Base-by-base conservation (phyloP, 495 filamentous ascomycete genomes). In the Aspergillus steynii region DNA sequence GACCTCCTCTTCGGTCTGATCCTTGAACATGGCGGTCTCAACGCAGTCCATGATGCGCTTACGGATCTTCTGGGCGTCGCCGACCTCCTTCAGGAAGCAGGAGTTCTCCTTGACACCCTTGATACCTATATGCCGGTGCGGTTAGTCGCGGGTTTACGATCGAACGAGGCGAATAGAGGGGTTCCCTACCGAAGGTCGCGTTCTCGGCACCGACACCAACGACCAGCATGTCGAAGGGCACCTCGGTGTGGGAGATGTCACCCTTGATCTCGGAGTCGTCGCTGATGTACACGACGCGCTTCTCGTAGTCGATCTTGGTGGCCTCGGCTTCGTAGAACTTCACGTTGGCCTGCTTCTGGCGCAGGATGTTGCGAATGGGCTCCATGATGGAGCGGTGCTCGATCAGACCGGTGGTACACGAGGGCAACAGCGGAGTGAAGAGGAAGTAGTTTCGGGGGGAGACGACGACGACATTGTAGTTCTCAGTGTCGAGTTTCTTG, bases 311-410 rank as follows among this genome's bases (percentile, higher is more conserved):
- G 73, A 99, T 91, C 80, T 96, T 95, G 61, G 91, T 97, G 29
- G 93, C 93, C 68, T 98, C 94, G 67, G 96, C 95, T 84, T 99
- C 96, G 85, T 96, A 98, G 83, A 90, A 99, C 73, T 93, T 91
- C 69, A 96, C 95, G 53, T 86, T 82, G 53, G 89, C 90, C 74
- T 91, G 90, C 84, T 97, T 97, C 75, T 93, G 90, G 64, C 93
- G 88, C 37, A 96, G 81, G 73, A 99, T 95, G 74, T 94, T 95
- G 62, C 95, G 89, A 62, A 99, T 86, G 29, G 95, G 95, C 82
- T 99, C 95, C 93, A 99, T 98, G 75, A 99, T 98, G 63, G 92
- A 96, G 70, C 96, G 91, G 81, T 97, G 96, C 81, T 99, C 96
- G 71, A 99, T 94, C 65, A 90, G 88, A 73, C 96, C 95, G 55